phyloP scores from a whole-genome alignment of 2,329 filamentous ascomycete species.

The Rhynchosporium agropyri region DNA sequence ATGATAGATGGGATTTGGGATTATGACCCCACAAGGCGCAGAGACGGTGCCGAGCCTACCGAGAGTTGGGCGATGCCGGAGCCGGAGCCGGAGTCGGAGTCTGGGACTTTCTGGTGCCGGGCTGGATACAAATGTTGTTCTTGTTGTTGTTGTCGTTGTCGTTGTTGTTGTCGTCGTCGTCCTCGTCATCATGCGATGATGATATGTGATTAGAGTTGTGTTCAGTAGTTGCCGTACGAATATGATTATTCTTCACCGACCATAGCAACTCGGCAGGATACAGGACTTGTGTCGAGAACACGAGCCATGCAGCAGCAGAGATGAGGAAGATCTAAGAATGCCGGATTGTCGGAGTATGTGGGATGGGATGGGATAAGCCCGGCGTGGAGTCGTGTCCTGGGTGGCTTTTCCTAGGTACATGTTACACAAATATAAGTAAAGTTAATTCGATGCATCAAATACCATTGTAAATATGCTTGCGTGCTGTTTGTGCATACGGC shows the following conservation, averaged over 20 bases:
- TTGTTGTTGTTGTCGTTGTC: not conserved
- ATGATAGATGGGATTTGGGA: not conserved
- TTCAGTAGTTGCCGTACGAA: too few relatives aligned
- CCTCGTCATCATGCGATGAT: not conserved
- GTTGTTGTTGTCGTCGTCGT: not conserved
- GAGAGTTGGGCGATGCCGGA: slow-evolving; percentile 1
- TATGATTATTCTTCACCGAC: too few relatives aligned
- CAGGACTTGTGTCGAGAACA: not conserved
- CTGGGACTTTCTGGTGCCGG: not conserved
- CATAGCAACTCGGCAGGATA: too few relatives aligned
- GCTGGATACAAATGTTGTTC: not conserved
- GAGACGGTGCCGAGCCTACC: slow-evolving; percentile 2
- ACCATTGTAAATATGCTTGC: not conserved
- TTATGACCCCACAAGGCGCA: slow-evolving; percentile 7
- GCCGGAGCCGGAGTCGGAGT: not conserved
- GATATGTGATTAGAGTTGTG: not conserved
- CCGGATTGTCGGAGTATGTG: not conserved
- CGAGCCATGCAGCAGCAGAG: not conserved
- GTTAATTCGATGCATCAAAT: not conserved
- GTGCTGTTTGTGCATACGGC: not conserved
- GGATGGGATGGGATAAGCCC: not conserved
- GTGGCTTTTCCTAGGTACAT: too few relatives aligned
- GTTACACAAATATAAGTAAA: too few relatives aligned
- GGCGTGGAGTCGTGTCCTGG: not conserved
- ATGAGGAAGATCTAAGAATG: not conserved